Evolutionary conservation across 768 basidiomycete species (phyloP).

Genomic region (Naganishia onofrii): DNA sequence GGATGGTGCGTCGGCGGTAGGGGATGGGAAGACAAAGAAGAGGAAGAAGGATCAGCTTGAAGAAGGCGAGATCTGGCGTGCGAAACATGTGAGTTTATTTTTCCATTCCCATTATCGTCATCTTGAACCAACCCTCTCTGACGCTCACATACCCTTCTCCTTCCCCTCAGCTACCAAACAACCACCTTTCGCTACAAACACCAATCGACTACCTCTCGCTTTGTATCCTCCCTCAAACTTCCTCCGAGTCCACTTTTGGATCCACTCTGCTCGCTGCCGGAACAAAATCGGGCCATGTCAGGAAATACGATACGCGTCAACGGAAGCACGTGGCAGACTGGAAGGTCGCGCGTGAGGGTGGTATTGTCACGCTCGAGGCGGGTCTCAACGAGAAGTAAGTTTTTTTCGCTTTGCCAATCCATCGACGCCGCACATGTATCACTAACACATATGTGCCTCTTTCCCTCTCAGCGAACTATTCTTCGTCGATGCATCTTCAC

Average conservation of each 20-base stretch:
- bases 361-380: conserved; percentile 39
- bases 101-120: too few relatives aligned
- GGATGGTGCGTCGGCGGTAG: neutral
- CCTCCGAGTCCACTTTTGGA: conserved; percentile 13
- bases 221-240: conserved; percentile 33
- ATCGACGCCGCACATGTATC: neutral
- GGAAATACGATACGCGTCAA: conserved; percentile 50
- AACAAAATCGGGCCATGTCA: conserved; percentile 46
- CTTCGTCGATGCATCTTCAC: conserved; percentile 45
- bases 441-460: neutral
- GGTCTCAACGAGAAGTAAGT: conserved; percentile 46
- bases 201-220: conserved; percentile 49
- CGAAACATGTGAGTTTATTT: conserved; percentile 45
- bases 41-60: conserved; percentile 45
- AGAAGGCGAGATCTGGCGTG: conserved; percentile 49
- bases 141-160: neutral
- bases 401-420: conserved; percentile 6
- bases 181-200: conserved; percentile 41
- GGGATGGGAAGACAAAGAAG: conserved; percentile 32
- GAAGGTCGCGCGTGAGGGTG: conserved; percentile 50
- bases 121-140: neutral
- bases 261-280: conserved; percentile 42
- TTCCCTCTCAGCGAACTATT: conserved; percentile 43
- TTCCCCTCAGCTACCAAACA: conserved; percentile 44
- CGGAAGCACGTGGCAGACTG: conserved; percentile 45